Evolutionary conservation across 495 filamentous ascomycete species (phyloP), one percentile per base, ranked within the genome.

Genomic region (Annulohypoxylon bovei): DNA sequence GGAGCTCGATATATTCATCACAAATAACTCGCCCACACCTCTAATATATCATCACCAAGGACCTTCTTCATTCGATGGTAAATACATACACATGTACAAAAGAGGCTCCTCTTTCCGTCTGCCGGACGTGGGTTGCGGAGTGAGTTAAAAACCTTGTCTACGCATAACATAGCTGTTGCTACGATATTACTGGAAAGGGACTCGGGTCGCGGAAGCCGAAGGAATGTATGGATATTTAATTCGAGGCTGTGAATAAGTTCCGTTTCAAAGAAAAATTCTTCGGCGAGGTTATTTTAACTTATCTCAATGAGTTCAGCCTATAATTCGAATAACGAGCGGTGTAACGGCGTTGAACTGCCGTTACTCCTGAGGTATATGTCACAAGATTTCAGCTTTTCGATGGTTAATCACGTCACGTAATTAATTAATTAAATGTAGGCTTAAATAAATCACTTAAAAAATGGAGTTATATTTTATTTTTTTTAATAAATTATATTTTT

Each of bases 1-100:
- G 58, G 22, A 35, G n/a, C 23, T 68, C 65, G n/a, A 47, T 52
- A 33, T 68, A 62, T n/a, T 62, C 58, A n/a, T 68, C 65, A 16
- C 50, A 46, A 33, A 68, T 28, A 7, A 16, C 18, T 6, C 53
- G 49, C 5, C 58, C 50, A n/a, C 58, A 68, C 12, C 30, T 54
- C 46, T 63, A 33, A 7, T 23, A 0, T 27, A 1, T 46, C 37
- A 22, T 67, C 61, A 47, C 16, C 42, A 47, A 47, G 3, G 22
- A 4, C 20, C 18, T 7, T 2, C 9, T 6, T 4, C 20, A 8
- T 16, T 42, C 2, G 22, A 23, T 22, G 4, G 18, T 11, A 18
- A 25, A 47, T 47, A 16, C 42, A 25, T 22, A 47, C 42, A 12
- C 18, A 23, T 47, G 4, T 47, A 16, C 42, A 47, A 1, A 18